Percentiles rank a stretch among this genome's conserved stretches.
phyloP scores from a whole-genome alignment of 768 basidiomycete species.

The Dacryopinax spathularia region DNA sequence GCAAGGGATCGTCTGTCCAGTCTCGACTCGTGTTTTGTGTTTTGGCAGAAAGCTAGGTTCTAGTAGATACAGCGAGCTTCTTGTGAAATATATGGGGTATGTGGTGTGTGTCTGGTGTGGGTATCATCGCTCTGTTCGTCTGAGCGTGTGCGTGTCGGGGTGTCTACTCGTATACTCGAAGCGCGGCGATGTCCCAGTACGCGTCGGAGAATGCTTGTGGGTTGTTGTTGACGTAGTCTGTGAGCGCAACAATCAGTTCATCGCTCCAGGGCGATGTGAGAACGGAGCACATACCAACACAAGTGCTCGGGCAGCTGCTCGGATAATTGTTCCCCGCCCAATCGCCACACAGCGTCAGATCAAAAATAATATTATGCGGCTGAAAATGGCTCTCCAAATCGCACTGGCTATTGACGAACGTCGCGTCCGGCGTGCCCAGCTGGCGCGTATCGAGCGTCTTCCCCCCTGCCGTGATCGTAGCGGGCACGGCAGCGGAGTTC shows the following conservation, averaged over 20 bases:
- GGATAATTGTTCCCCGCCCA: constrained; percentile 35
- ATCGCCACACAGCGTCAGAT: constrained; percentile 49
- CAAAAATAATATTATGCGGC: constrained; percentile 40
- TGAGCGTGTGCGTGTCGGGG: too few species aligned
- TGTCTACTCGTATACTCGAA: constrained; percentile 37
- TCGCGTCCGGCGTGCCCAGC: constrained; percentile 10
- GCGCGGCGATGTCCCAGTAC: constrained; percentile 54
- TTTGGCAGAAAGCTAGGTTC: neutral
- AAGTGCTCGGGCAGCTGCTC: constrained; percentile 12
- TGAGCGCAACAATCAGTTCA: constrained; percentile 19
- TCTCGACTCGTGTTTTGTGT: too few species aligned
- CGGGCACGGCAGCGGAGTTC: constrained; percentile 32
- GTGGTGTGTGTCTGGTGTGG: neutral
- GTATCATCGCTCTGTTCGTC: neutral
- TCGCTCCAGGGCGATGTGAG: constrained; percentile 11
- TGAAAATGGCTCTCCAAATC: constrained; percentile 42
- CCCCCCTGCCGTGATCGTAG: constrained; percentile 31
- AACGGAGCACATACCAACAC: constrained; percentile 7
- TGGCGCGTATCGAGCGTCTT: constrained; percentile 31
- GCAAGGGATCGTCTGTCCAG: neutral
- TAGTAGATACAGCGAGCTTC: constrained; percentile 2
- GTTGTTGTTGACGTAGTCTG: constrained; percentile 47
- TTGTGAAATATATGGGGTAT: constrained; percentile 3
- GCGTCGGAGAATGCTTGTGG: constrained; percentile 45
- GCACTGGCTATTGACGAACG: constrained; percentile 28